These are phyloP conservation scores for Hypoxylon sp. DNA, from an alignment of 2,329 filamentous ascomycete species.

Conservation along the genomic window DNA sequence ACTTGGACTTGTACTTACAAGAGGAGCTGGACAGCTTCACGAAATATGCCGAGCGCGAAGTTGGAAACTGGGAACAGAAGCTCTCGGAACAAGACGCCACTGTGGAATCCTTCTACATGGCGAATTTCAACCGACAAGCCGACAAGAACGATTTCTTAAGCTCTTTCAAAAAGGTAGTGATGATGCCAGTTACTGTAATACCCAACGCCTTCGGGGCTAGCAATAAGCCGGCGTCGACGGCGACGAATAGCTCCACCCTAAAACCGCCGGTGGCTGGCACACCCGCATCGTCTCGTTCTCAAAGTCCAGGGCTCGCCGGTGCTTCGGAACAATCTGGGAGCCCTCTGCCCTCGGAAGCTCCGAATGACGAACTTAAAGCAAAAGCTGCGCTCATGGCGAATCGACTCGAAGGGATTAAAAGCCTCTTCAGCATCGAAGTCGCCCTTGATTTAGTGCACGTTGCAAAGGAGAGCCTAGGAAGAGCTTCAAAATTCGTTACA, in stretches of 20 bases:
- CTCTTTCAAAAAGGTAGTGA: slow-evolving; percentile 98
- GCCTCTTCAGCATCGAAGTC: slow-evolving; percentile 95
- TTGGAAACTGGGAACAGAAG: slow-evolving; percentile 90
- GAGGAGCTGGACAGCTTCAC: slow-evolving; percentile 92
- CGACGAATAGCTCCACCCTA: slow-evolving; percentile 49
- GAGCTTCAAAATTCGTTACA: slow-evolving; percentile 83
- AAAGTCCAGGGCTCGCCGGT: slow-evolving; percentile 60
- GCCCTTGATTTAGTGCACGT: slow-evolving; percentile 89
- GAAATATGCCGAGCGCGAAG: slow-evolving; percentile 78
- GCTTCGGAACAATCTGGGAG: slow-evolving; percentile 55
- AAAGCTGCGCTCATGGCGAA: slow-evolving; percentile 99
- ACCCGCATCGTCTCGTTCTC: slow-evolving; percentile 60
- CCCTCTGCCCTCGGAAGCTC: slow-evolving; percentile 72
- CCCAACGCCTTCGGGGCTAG: slow-evolving; percentile 69
- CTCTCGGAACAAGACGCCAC: slow-evolving; percentile 90
- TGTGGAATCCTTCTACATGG: slow-evolving; percentile 95
- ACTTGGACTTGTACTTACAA: slow-evolving; percentile 91
- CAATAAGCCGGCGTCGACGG: slow-evolving; percentile 51
- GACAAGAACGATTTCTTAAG: slow-evolving; percentile 97
- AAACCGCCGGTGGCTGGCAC: slow-evolving; percentile 48
- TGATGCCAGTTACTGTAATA: slow-evolving; percentile 96
- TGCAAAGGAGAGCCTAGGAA: slow-evolving; percentile 88
- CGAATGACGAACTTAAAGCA: slow-evolving; percentile 90
- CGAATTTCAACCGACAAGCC: slow-evolving; percentile 90
- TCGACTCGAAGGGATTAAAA: slow-evolving; percentile 91